A percentile compares a stretch with the other conserved stretches of the same genome.
Conservation (phyloP, 345 rosid genomes). For the Eucalyptus cloeziana region DNA sequence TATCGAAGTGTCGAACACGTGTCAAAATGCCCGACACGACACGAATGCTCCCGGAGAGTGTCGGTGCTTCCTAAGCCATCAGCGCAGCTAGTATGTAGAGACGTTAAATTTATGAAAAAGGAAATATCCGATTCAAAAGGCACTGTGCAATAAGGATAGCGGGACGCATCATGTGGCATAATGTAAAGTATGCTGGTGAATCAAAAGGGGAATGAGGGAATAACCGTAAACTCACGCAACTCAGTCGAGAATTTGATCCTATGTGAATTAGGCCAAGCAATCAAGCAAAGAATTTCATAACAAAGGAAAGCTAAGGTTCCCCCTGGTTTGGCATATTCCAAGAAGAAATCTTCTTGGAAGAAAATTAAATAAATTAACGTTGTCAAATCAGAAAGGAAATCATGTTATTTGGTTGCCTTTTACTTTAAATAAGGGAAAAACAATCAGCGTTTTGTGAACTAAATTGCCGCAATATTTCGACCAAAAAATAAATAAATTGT, state of each 20-base stretch:
- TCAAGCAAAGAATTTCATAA: neutral
- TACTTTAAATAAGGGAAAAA: neutral
- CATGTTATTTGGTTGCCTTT: neutral
- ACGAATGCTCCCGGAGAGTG: accelerated
- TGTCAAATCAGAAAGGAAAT: neutral
- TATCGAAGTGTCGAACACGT: too few relatives aligned
- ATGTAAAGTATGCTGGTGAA: neutral
- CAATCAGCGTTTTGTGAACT: neutral
- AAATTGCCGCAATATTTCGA: neutral
- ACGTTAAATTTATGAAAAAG: neutral
- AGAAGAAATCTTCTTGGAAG: neutral
- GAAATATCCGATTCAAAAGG: neutral
- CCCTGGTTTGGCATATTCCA: neutral
- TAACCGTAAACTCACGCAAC: neutral
- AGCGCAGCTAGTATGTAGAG: neutral
- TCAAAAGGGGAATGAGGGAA: neutral
- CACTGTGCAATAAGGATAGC: neutral
- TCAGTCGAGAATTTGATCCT: neutral
- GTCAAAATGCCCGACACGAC: too few relatives aligned
- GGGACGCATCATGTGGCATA: neutral
- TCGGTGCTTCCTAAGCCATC: too few relatives aligned
- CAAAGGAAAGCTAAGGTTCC: neutral
- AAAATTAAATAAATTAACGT: neutral
- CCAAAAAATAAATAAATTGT: too few relatives aligned
- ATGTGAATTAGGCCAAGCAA: neutral